Base-by-base conservation (phyloP, 768 basidiomycete genomes). In the Chiua virens region DNA sequence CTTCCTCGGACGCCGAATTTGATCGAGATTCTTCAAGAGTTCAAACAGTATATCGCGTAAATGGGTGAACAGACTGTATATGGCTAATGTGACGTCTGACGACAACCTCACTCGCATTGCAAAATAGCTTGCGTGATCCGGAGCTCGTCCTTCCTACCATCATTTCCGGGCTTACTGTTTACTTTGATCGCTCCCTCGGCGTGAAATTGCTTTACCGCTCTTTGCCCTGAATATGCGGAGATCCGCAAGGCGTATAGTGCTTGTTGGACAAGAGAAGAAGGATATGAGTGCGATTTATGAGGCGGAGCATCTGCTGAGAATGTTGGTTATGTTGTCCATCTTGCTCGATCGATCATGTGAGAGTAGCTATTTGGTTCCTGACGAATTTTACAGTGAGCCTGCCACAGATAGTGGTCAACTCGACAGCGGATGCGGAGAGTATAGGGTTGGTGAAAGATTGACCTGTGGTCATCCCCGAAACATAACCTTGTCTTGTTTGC, bases 261-360 rank as follows among this genome's bases (percentile, higher is more conserved):
- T 79, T 44, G 75, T 86, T 11, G 79, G 75, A 6, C 75, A n/a
- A n/a, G n/a, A 83, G 54, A 90, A 92, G 64, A 87, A 83, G 67
- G 86, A 91, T 61, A 91, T 97, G 87, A 92, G 90, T 64, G 73
- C 81, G 45, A 78, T 98, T 8, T 98, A 98, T 61, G 97, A 96
- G 1, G 94, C 91, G 7, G 96, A 98, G 64, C 97, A 99, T 70
- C 67, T 99, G 4, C 66, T 98, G 54, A 76, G 96, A 45, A 87
- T 98, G 82, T 74, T 98, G 47, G 96, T 96, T 96, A 55, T 50
- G 82, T 76, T 43, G 25, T 8, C 37, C 8, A 9, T 11, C 20
- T n/a, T 32, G 28, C n/a, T 32, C 34, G 15, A 21, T 22, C 28
- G 40, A n/a, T 43, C 32, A 25, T 14, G 30, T 18, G 5, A 18